Percentiles rank a stretch among this genome's conserved stretches.
Evolutionary conservation across 192 early-diverging fungal genomes (phyloP).

Genomic region (Helicostylum pulchrum): DNA sequence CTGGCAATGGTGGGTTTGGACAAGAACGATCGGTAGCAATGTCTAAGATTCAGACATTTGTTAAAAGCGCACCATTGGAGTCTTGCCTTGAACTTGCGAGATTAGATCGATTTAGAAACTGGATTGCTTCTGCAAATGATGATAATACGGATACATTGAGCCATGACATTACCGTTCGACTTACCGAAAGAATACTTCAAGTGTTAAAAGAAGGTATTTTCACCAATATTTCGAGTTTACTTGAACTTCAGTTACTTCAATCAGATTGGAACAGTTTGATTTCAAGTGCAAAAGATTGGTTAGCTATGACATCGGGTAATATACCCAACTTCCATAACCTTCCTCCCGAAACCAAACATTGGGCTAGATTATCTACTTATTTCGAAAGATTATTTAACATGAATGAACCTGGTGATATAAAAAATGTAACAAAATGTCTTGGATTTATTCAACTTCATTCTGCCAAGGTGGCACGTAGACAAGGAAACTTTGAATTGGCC

Average conservation of each 20-base stretch:
- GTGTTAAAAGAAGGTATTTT: conserved; percentile 8
- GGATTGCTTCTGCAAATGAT: not conserved
- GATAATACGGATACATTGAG: not conserved
- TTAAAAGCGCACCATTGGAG: conserved; percentile 8
- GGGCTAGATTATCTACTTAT: conserved; percentile 11
- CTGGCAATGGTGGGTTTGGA: not conserved
- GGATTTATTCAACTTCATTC: conserved; percentile 6
- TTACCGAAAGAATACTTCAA: not conserved
- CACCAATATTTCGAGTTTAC: not conserved
- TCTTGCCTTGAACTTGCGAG: conserved; percentile 6
- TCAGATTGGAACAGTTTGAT: not conserved
- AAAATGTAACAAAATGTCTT: not conserved
- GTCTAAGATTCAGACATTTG: not conserved
- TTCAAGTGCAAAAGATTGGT: conserved; percentile 10
- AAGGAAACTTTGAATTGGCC: conserved; percentile 11
- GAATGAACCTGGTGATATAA: not conserved
- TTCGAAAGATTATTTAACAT: conserved; percentile 2
- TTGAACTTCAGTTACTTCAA: conserved; percentile 14
- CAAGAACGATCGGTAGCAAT: not conserved
- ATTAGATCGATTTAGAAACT: conserved; percentile 9
- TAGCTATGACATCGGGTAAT: not conserved
- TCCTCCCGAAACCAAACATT: conserved; percentile 15
- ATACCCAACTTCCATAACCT: not conserved
- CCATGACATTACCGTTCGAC: not conserved
- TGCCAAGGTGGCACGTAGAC: conserved; percentile 13